Evolutionary conservation across 139 green algal genomes (phyloP), one percentile per base, ranked within the genome.

Genomic region (Nannochloris sp.): DNA sequence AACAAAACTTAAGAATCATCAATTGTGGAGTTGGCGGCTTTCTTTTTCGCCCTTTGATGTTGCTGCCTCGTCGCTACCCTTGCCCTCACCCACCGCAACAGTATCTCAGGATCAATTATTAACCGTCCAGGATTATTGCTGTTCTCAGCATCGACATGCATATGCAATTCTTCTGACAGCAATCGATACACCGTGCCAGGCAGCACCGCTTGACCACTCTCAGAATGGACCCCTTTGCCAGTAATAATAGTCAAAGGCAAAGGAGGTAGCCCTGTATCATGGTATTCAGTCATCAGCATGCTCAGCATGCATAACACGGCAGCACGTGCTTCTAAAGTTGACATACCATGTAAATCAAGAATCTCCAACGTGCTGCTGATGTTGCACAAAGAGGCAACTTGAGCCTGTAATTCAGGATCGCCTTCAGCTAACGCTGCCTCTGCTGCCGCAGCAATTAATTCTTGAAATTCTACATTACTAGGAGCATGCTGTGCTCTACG

Each of bases 271-370:
- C 45, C 44, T 19, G 4, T 36, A 25, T 57, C 32, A 10, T n/a
- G 23, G 38, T 57, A 72, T 31, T 58, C 24, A 44, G 47, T 61
- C 60, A 71, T 64, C 42, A 82, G 37, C 44, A 72, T 35, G 27
- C 46, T 48, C 30, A 83, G 63, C 19, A 78, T 58, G 63, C 73
- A 82, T 39, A 83, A 58, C 58, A 83, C 76, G 8, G 76, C 76
- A 13, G 76, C 76, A 8, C 76, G 53, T 33, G 73, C 76, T 65
- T 83, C 76, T 29, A 53, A 58, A 34, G 30, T 58, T 0, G 57
- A 73, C 59, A 75, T 72, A 38, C 67, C 65, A 46, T 83, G 76
- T 66, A 83, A 48, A 60, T 83, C 76, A 24, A 83, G 59, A 34
- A 47, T 32, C 19, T 34, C 25, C 19, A 64, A 5, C n/a, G n/a